Conservation (phyloP, 441 rosid species). For the Erodium trifolium region DNA sequence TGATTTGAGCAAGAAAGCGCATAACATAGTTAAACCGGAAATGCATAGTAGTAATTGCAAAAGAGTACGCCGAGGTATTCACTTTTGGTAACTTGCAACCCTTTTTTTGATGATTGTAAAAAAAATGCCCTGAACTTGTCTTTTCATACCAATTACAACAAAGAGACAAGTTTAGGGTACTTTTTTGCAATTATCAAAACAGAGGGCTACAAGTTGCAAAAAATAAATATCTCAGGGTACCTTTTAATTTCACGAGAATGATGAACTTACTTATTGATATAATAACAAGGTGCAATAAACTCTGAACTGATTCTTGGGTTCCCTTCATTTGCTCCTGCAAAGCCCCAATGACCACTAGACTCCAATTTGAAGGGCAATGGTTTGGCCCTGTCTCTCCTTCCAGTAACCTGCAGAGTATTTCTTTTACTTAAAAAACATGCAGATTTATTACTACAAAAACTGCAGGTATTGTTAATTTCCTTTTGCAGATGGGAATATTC, state of each 20-base stretch:
- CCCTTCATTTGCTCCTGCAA: conserved; percentile 74
- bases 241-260: not conserved
- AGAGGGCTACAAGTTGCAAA: too few relatives aligned
- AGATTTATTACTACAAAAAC: too few relatives aligned
- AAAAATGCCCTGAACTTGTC: too few relatives aligned
- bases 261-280: conserved; percentile 55
- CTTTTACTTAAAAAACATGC: conserved; percentile 10
- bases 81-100: too few relatives aligned
- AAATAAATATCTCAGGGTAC: too few relatives aligned
- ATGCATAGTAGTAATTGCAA: not conserved
- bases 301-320: conserved; percentile 71
- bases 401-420: conserved; percentile 58
- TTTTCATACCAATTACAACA: too few relatives aligned
- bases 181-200: too few relatives aligned
- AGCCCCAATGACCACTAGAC: conserved; percentile 81
- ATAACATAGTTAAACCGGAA: not conserved
- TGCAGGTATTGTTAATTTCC: too few relatives aligned
- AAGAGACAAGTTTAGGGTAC: too few relatives aligned
- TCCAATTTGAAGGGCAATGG: conserved; percentile 80
- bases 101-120: too few relatives aligned
- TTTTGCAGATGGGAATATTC: too few relatives aligned
- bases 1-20: not conserved
- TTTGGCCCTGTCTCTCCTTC: conserved; percentile 94
- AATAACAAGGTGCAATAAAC: conserved; percentile 88
- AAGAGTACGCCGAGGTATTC: too few relatives aligned